These are phyloP conservation scores for Auricularia heimuer DNA, from an alignment of 768 basidiomycete species.

Conservation along the genomic window DNA sequence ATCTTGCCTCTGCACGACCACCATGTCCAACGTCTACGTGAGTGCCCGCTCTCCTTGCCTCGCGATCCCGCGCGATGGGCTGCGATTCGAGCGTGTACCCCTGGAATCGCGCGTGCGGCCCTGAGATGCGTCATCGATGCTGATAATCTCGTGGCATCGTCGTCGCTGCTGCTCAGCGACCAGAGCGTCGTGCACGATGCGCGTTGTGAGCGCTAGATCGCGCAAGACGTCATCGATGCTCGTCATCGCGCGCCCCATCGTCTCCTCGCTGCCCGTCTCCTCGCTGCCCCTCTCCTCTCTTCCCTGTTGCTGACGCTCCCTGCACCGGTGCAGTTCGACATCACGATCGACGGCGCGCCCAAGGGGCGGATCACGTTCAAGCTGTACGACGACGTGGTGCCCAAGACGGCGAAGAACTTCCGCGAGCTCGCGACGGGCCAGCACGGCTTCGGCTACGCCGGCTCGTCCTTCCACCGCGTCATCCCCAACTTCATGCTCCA, in stretches of 20 bases:
- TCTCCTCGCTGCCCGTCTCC: no score
- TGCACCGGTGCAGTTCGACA: neutral
- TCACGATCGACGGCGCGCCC: neutral
- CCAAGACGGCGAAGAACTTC: conserved; percentile 41
- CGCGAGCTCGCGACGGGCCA: neutral
- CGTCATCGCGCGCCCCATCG: no score
- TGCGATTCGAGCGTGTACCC: neutral
- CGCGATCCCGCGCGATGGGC: neutral
- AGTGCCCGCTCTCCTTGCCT: neutral
- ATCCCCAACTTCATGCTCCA: conserved; percentile 85
- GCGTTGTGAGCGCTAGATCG: no score
- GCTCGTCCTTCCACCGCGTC: conserved; percentile 49
- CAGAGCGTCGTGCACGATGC: no score
- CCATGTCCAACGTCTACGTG: neutral
- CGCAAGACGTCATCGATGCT: no score
- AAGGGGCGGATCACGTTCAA: conserved; percentile 54
- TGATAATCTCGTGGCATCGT: conserved; percentile 23
- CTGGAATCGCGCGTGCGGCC: neutral
- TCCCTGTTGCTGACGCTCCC: neutral
- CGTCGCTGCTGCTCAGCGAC: no score
- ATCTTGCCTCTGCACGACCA: neutral
- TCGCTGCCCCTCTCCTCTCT: no score
- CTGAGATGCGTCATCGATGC: neutral
- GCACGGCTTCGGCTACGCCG: conserved; percentile 31
- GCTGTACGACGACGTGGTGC: conserved; percentile 73